Evolutionary conservation across 169 alveolate genomes (phyloP), one percentile per base, ranked within the genome.

Genomic region (Babesia bovis): DNA sequence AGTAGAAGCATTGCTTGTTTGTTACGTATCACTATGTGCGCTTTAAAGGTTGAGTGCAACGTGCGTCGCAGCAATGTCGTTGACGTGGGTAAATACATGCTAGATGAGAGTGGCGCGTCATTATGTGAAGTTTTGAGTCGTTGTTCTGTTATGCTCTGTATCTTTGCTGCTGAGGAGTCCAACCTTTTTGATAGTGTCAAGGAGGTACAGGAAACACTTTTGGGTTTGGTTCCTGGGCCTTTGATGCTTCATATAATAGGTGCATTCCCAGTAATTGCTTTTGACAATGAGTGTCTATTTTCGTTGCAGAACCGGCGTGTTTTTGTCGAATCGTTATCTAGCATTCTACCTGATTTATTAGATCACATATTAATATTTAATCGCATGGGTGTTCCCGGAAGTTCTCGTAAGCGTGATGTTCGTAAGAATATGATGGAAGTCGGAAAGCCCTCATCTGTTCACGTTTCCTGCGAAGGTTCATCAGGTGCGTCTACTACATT

Each of bases 91-190:
- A 60, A 1, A n/a, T 44, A 36, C 61, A n/a, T 63, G 36, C 38
- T 63, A 32, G 73, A 63, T 35, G 73, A 63, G 49, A 63, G 61
- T 12, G 73, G 73, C 7, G 53, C 73, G 2, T 63, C 73, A 38
- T 60, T 63, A 2, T 63, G 73, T 26, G 73, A 63, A 52, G 17
- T 63, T 42, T 60, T 63, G 15, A 47, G 61, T 33, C 40, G 60
- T 26, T 63, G 73, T 21, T 63, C 61, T 50, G 25, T 63, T 38
- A 41, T 61, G 1, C 57, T 74, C 30, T 63, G 73, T 53, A 41
- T 74, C 17, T 74, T 74, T 23, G 79, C 72, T n/a, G 69, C 84
- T 21, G 79, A 74, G 26, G 84, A 74, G n/a, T 52, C 63, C 26
- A 52, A 61, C 32, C 71, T 74, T 32, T 74, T 74, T 30, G 52